A percentile compares a stretch with the other conserved stretches of the same genome.
Evolutionary conservation across 2,329 filamentous ascomycete species (phyloP).

Genomic region (Macrophomina phaseolina): DNA sequence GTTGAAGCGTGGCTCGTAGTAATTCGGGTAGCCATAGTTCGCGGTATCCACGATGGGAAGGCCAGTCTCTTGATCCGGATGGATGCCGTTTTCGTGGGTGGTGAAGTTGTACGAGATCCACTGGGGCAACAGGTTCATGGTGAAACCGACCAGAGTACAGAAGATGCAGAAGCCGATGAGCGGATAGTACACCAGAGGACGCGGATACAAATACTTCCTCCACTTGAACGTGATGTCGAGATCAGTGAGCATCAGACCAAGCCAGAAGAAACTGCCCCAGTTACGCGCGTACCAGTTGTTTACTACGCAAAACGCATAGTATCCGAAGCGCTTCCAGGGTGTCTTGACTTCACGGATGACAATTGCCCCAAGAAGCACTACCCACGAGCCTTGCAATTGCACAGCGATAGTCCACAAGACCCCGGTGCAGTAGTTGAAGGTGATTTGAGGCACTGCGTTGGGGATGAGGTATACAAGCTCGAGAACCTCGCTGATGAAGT

Average conservation of each 20-base stretch:
- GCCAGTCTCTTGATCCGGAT: constrained; percentile 50
- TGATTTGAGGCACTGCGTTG: constrained; percentile 55
- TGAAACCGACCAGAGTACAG: constrained; percentile 40
- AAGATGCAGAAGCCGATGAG: constrained; percentile 41
- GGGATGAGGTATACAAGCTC: constrained; percentile 55
- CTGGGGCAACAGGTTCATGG: constrained; percentile 46
- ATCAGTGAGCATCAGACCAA: constrained; percentile 53
- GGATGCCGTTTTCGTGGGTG: constrained; percentile 50
- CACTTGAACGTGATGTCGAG: constrained; percentile 55
- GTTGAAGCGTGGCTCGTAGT: constrained; percentile 53
- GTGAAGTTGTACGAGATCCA: constrained; percentile 47
- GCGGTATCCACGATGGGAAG: constrained; percentile 43
- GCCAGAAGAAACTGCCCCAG: constrained; percentile 55
- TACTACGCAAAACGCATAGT: constrained; percentile 51
- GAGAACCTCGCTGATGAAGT: constrained; percentile 52
- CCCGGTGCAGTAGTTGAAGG: constrained; percentile 56
- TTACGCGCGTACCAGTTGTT: constrained; percentile 55
- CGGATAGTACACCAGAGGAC: constrained; percentile 45
- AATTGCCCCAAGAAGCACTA: constrained; percentile 50
- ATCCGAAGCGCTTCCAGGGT: constrained; percentile 54
- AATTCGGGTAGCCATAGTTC: constrained; percentile 48
- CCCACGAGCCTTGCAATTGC: constrained; percentile 55
- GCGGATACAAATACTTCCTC: constrained; percentile 45
- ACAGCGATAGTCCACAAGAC: constrained; percentile 59
- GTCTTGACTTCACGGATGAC: constrained; percentile 53